Conservation (phyloP, 768 basidiomycete species). For the Mycena polygramma region DNA sequence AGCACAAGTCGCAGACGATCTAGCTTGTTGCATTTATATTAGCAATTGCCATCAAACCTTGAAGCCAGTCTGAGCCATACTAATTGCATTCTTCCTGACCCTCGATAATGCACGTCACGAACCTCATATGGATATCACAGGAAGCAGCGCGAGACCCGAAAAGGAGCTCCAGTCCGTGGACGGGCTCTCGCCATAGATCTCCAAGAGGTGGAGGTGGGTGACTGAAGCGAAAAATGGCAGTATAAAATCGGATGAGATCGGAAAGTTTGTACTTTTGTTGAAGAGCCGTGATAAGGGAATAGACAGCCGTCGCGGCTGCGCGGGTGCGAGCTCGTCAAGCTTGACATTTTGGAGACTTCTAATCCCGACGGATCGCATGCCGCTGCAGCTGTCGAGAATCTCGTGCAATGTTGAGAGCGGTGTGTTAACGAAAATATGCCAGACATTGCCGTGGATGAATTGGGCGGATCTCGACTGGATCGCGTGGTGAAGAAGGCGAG, state of each 20-base stretch:
- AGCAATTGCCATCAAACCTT: no score
- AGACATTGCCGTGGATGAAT: slow-evolving; percentile 14
- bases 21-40: no score
- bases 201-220: slow-evolving; percentile 12
- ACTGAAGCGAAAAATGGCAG: not conserved
- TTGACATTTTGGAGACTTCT: not conserved
- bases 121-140: no score
- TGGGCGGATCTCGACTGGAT: not conserved
- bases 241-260: not conserved
- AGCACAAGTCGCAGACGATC: no score
- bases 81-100: no score
- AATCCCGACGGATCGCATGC: not conserved
- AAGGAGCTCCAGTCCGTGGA: no score
- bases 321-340: not conserved
- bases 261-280: no score
- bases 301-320: not conserved
- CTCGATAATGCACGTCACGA: no score
- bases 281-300: no score
- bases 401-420: not conserved
- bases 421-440: not conserved
- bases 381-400: not conserved
- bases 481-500: not conserved
- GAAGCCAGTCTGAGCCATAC: no score
- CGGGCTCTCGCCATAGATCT: not conserved
- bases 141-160: no score